A percentile compares a stretch with the other conserved stretches of the same genome.
Conservation (phyloP, 2,329 filamentous ascomycete species). For the Calonectria naviculata region DNA sequence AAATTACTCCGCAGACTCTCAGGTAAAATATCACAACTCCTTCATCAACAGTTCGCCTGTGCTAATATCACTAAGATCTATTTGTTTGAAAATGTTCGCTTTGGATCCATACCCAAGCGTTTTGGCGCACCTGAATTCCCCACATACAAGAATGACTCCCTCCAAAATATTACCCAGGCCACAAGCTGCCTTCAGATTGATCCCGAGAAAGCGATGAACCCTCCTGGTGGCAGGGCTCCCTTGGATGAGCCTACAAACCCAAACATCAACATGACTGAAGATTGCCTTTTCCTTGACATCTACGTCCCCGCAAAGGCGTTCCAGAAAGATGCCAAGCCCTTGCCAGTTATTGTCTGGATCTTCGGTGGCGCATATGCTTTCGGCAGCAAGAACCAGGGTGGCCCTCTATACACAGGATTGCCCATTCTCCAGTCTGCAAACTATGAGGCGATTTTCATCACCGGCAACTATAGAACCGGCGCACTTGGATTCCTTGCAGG, state of each 20-base stretch:
- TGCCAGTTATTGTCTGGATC: conserved; percentile 59
- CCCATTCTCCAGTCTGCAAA: conserved; percentile 28
- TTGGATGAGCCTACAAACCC: background rate
- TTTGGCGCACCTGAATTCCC: conserved; percentile 9
- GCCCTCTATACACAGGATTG: conserved; percentile 49
- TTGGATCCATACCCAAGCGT: conserved; percentile 9
- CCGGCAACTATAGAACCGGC: conserved; percentile 61
- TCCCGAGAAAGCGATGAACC: background rate
- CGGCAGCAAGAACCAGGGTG: conserved; percentile 52
- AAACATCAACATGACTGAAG: conserved; percentile 45
- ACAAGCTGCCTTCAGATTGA: conserved; percentile 16
- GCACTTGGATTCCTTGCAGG: conserved; percentile 60
- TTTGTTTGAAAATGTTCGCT: conserved; percentile 20
- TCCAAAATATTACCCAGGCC: background rate
- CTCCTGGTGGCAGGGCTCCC: conserved; percentile 7
- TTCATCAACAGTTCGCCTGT: too few relatives aligned
- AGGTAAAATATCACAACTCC: background rate
- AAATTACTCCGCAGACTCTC: background rate
- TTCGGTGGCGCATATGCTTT: conserved; percentile 58
- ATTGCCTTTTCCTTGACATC: conserved; percentile 63
- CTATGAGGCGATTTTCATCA: conserved; percentile 56
- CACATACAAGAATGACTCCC: background rate
- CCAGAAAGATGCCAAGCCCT: conserved; percentile 43
- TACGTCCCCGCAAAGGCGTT: conserved; percentile 57
- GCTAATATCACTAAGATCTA: conserved; percentile 2